A percentile compares a stretch with the other conserved stretches of the same genome.
Evolutionary conservation across 495 filamentous ascomycete genomes (phyloP).

Genomic region (Bacidia rubella): DNA sequence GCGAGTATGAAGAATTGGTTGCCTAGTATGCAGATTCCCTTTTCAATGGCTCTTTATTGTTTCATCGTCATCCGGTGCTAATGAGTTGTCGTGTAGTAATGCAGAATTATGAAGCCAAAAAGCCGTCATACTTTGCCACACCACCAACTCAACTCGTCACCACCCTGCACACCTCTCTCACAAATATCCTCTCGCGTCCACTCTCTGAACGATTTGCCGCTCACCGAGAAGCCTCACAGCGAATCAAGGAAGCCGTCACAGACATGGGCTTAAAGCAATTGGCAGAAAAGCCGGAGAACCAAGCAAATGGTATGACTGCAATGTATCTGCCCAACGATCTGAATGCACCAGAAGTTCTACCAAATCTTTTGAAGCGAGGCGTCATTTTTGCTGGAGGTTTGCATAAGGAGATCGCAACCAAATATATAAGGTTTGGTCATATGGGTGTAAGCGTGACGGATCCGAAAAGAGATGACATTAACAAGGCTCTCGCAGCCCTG

Average conservation of each 20-base stretch:
- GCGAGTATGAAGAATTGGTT: slow-evolving; percentile 94
- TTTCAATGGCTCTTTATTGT: neutral
- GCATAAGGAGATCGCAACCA: slow-evolving; percentile 69
- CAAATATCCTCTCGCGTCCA: slow-evolving; percentile 66
- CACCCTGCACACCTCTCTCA: slow-evolving; percentile 86
- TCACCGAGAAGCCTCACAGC: slow-evolving; percentile 62
- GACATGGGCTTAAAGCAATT: slow-evolving; percentile 78
- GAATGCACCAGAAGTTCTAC: slow-evolving; percentile 65
- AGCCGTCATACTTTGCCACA: slow-evolving; percentile 95
- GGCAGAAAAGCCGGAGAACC: slow-evolving; percentile 68
- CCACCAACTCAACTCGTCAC: slow-evolving; percentile 88
- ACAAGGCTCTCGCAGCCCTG: slow-evolving; percentile 65
- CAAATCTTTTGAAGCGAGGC: slow-evolving; percentile 74
- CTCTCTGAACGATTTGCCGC: slow-evolving; percentile 65
- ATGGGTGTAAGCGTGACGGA: slow-evolving; percentile 84
- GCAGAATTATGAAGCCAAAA: slow-evolving; percentile 96
- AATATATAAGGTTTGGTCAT: slow-evolving; percentile 71
- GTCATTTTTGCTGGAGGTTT: slow-evolving; percentile 91
- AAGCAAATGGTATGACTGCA: slow-evolving; percentile 95
- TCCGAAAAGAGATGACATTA: slow-evolving; percentile 50
- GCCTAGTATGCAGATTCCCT: slow-evolving; percentile 43
- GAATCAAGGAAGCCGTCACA: slow-evolving; percentile 65
- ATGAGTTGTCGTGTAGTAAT: slow-evolving; percentile 44
- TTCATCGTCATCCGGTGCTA: neutral
- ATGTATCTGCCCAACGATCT: slow-evolving; percentile 85